Conservation (phyloP, 2,329 filamentous ascomycete species). For the Hypomyces rosellus region DNA sequence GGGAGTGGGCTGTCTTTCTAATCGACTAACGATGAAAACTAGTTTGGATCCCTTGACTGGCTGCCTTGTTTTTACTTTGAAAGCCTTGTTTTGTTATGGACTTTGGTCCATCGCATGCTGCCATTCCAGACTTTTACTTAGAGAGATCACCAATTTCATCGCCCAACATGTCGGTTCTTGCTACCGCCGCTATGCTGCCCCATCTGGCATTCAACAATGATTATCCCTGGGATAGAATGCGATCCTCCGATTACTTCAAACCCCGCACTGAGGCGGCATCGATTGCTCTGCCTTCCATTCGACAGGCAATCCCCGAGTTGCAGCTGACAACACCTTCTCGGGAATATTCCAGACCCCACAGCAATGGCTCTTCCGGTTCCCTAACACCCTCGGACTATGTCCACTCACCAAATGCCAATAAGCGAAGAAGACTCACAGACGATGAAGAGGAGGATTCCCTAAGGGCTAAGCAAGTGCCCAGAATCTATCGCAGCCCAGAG, state of each 20-base stretch:
- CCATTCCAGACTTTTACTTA: neutral
- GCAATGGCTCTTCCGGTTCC: neutral
- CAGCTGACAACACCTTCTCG: constrained; percentile 18
- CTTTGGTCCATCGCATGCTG: neutral
- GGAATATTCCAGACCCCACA: neutral
- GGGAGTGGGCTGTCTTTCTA: too few species aligned
- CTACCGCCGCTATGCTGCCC: constrained; percentile 38
- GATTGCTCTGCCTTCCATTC: constrained; percentile 45
- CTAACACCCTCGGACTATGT: constrained; percentile 41
- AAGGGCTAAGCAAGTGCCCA: constrained; percentile 39
- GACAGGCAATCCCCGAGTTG: constrained; percentile 46
- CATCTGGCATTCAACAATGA: constrained; percentile 36
- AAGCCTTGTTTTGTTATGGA: constrained; percentile 1
- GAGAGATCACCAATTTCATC: neutral
- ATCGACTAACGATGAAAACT: too few species aligned
- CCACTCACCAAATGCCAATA: constrained; percentile 42
- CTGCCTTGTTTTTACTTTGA: too few species aligned
- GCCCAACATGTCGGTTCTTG: constrained; percentile 44
- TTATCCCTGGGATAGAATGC: constrained; percentile 33
- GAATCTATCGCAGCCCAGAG: constrained; percentile 37
- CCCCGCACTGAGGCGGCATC: constrained; percentile 33
- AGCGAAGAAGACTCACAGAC: constrained; percentile 40
- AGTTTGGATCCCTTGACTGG: too few species aligned
- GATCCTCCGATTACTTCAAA: constrained; percentile 28
- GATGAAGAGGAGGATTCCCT: constrained; percentile 35